Evolutionary conservation across 176 grass and related monocot species (phyloP).

Genomic region (Aegilops sharonensis): DNA sequence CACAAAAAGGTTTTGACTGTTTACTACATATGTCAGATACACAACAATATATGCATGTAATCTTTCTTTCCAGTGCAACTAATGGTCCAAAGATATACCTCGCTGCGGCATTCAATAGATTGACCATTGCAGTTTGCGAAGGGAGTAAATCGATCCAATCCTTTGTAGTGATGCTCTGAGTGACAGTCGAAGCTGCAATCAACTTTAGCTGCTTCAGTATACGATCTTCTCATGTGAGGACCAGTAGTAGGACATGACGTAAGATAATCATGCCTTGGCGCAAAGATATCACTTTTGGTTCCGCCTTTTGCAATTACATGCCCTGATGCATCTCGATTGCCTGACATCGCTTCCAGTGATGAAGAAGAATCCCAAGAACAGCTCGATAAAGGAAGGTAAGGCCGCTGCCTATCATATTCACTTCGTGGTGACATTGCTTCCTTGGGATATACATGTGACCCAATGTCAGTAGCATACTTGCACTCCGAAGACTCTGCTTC

Average conservation of each 20-base stretch:
- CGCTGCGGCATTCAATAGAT: not conserved
- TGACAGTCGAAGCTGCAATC: conserved; percentile 24
- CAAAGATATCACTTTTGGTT: conserved; percentile 4
- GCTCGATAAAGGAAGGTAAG: conserved; percentile 22
- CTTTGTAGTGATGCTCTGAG: not conserved
- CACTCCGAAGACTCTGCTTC: not conserved
- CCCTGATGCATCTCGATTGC: conserved; percentile 9
- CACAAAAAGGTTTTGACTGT: not conserved
- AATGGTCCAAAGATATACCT: conserved; percentile 24
- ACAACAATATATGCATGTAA: not conserved
- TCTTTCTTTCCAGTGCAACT: not conserved
- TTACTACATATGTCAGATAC: not conserved
- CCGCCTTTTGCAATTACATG: conserved; percentile 23
- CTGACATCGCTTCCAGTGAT: conserved; percentile 23
- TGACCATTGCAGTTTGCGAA: conserved; percentile 11
- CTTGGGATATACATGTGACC: conserved; percentile 30
- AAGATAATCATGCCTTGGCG: conserved; percentile 18
- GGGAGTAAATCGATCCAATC: conserved; percentile 14
- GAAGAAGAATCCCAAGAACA: conserved; percentile 25
- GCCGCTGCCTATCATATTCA: conserved; percentile 26
- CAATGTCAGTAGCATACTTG: conserved; percentile 25
- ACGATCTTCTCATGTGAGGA: conserved; percentile 20
- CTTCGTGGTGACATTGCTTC: conserved; percentile 29
- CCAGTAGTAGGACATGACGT: conserved; percentile 12
- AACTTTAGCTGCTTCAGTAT: conserved; percentile 20